phyloP scores from a whole-genome alignment of 176 grass and related monocot genomes.

The Chrysopogon serrulatus region DNA sequence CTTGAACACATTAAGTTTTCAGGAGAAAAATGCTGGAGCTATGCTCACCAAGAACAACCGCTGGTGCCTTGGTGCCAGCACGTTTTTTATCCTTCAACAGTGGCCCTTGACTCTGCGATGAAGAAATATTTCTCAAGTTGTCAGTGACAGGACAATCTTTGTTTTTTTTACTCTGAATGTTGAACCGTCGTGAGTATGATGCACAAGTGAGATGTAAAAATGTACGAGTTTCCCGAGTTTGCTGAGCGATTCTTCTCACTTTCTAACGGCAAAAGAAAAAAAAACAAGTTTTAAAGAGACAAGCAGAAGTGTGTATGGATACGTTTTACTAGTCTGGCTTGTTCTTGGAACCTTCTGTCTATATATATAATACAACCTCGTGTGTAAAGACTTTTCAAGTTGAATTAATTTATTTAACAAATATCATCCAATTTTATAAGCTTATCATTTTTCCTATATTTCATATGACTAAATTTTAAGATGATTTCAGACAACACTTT shows the following conservation, averaged over 20 bases:
- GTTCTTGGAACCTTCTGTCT: conserved; percentile 8
- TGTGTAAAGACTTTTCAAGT: neutral
- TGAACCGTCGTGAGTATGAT: neutral
- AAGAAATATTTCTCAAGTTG: neutral
- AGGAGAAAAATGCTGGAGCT: neutral
- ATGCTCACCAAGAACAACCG: conserved; percentile 31
- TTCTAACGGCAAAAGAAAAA: neutral
- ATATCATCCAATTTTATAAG: too few relatives aligned
- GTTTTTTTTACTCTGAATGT: neutral
- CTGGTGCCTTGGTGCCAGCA: conserved; percentile 20
- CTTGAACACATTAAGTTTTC: neutral
- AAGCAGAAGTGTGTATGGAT: neutral
- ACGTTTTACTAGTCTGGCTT: neutral
- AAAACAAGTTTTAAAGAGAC: neutral
- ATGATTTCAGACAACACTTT: too few relatives aligned
- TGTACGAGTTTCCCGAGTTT: too few relatives aligned
- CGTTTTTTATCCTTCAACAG: conserved; percentile 32
- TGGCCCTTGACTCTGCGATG: conserved; percentile 16
- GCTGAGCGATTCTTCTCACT: neutral
- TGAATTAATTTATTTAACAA: neutral
- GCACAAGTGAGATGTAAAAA: too few relatives aligned
- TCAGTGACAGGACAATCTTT: neutral
- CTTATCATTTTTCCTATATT: too few relatives aligned
- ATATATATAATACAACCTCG: neutral
- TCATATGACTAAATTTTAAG: too few relatives aligned